A percentile compares a stretch with the other conserved stretches of the same genome.
phyloP scores from a whole-genome alignment of 2,329 filamentous ascomycete species.

The Scopulariopsis brevicaulis region DNA sequence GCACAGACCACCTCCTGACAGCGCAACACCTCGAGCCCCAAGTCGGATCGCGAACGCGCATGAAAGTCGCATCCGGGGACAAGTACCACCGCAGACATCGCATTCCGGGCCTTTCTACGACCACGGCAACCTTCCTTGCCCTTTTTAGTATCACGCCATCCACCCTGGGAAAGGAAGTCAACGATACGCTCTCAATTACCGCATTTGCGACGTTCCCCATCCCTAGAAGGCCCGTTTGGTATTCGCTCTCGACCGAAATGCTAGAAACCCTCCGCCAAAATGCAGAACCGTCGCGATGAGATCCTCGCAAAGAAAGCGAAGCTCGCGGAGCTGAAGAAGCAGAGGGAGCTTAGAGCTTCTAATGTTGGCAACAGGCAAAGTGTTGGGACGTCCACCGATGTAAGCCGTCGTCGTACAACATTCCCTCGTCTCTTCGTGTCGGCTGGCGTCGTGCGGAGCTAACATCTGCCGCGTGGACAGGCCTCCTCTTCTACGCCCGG shows the following conservation, averaged over 20 bases:
- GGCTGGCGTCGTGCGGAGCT: conserved; percentile 5
- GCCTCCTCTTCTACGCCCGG: neutral
- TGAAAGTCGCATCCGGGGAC: neutral
- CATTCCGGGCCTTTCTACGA: neutral
- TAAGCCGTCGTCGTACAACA: conserved; percentile 28
- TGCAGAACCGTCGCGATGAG: conserved; percentile 60
- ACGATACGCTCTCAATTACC: neutral
- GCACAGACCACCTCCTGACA: neutral
- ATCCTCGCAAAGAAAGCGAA: conserved; percentile 95
- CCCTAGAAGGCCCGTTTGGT: neutral
- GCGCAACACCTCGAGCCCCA: neutral
- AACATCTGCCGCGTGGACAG: neutral
- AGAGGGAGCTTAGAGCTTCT: conserved; percentile 72
- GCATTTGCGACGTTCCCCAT: neutral
- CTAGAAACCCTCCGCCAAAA: neutral
- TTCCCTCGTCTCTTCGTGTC: conserved; percentile 1
- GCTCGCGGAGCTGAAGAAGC: conserved; percentile 89
- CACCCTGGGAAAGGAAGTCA: neutral
- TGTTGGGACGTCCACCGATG: conserved; percentile 59
- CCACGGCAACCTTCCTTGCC: neutral
- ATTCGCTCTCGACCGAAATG: conserved; percentile 1
- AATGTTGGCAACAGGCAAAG: conserved; percentile 64
- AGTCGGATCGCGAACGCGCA: neutral
- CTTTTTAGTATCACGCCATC: neutral
- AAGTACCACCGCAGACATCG: neutral